Base-by-base conservation (phyloP, 345 rosid genomes). In the Arabidopsis suecica region DNA sequence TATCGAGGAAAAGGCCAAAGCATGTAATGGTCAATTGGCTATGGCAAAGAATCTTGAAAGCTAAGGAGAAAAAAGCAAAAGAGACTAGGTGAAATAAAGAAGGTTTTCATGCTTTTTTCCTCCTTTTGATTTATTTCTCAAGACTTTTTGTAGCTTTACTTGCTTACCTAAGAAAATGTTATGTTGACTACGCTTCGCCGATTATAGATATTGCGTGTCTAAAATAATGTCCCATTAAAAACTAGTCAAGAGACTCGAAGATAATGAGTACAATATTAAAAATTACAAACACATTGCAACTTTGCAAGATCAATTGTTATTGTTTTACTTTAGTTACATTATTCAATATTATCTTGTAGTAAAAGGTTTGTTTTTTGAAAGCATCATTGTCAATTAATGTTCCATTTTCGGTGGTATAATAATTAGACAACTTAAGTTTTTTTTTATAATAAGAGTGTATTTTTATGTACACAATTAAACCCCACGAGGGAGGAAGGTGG, bases 1-100 rank as follows among this genome's bases (percentile, higher is more conserved):
- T 34, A 36, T 59, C 20, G 45, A 59, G 45, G 20, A 61, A 38
- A 38, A 61, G 20, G 47, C 28, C 50, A 61, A 61, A 61, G 34
- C 18, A 16, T 61, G 67, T 62, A 41, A 23, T 42, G 36, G 50
- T 62, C 50, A 54, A 25, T 54, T 62, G 20, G 61, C 40, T 16
- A 34, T 58, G 11, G 25, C 32, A 47, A 20, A 65, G 44, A 34
- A 65, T 65, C 44, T 48, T 49, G 45, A 49, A 65, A 65, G 54
- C 6, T 47, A 12, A 49, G 32, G 51, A 6, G 7, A 18, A 30
- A 33, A 16, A 30, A 33, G 30, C 13, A 50, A 50, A 50, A 9
- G 34, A 18, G 16, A 23, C 12, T 36, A 61, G 36, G 50, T 45
- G n/a, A 36, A 42, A 44, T 22, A 63, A 65, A 47, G 30, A 48